Conservation (phyloP, 2,329 filamentous ascomycete species). For the Diaporthe sp. region DNA sequence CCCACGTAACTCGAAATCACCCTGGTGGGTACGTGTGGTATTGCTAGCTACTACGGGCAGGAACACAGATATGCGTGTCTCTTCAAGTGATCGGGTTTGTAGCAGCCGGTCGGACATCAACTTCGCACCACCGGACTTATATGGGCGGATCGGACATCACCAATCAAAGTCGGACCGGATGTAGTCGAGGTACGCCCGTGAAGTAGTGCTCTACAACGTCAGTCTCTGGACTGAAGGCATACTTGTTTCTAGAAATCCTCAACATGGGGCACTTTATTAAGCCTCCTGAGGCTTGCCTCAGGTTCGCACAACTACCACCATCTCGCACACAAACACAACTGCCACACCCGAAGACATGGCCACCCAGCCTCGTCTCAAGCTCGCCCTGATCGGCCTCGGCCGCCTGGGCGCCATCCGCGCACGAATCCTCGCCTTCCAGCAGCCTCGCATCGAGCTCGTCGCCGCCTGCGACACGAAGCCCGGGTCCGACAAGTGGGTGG, state of each 20-base stretch:
- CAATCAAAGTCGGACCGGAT: neutral
- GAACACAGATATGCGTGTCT: too few relatives aligned
- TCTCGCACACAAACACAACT: neutral
- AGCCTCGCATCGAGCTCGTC: conserved; percentile 53
- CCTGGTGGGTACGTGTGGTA: too few relatives aligned
- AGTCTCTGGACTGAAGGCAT: neutral
- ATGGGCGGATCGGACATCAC: neutral
- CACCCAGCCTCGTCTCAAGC: conserved; percentile 29
- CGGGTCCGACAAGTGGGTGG: conserved; percentile 50
- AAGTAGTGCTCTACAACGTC: neutral
- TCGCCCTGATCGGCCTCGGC: conserved; percentile 49
- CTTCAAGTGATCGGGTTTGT: neutral
- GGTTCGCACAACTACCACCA: too few relatives aligned
- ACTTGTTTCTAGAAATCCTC: neutral
- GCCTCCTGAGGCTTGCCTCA: neutral
- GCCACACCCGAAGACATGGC: neutral
- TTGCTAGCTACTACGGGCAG: too few relatives aligned
- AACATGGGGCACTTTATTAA: conserved; percentile 7
- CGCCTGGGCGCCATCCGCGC: conserved; percentile 50
- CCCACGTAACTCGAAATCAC: too few relatives aligned
- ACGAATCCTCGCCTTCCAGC: conserved; percentile 51
- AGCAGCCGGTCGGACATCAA: neutral
- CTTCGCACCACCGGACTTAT: neutral
- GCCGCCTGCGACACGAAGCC: conserved; percentile 52
- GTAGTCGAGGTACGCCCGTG: neutral